Evolutionary conservation across 1,139 yeast species (phyloP).

Genomic region (Magnusiomyces clavatus): DNA sequence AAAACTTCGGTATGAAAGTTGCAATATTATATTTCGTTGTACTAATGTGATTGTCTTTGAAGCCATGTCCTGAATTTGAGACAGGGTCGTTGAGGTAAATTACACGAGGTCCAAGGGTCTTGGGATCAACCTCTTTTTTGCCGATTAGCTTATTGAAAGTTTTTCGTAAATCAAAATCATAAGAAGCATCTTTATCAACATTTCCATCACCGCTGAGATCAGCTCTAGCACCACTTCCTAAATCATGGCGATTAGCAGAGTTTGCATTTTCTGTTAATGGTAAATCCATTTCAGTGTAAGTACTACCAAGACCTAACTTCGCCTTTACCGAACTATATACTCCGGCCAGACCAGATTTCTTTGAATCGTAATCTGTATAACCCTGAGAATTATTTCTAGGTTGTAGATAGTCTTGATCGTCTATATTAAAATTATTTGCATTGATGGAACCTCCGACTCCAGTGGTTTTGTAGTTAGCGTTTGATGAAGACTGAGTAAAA

Average conservation of each 20-base stretch:
- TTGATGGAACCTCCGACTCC: background rate
- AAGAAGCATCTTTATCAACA: constrained; percentile 11
- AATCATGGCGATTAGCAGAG: constrained; percentile 7
- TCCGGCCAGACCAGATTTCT: constrained; percentile 23
- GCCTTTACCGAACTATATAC: constrained; percentile 25
- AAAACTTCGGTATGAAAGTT: constrained; percentile 87
- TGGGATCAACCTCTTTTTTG: constrained; percentile 29
- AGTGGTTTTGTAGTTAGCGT: background rate
- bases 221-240: constrained; percentile 16
- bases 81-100: constrained; percentile 56
- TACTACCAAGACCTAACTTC: constrained; percentile 25
- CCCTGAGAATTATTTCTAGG: constrained; percentile 6
- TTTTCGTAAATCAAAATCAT: constrained; percentile 52
- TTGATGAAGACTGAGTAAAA: background rate
- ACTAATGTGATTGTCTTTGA: constrained; percentile 77
- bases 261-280: constrained; percentile 25
- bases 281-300: constrained; percentile 30
- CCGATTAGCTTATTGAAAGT: constrained; percentile 43
- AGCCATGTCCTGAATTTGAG: constrained; percentile 50
- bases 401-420: constrained; percentile 11
- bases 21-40: constrained; percentile 96
- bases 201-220: constrained; percentile 17
- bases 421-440: constrained; percentile 4
- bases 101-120: constrained; percentile 51
- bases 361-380: constrained; percentile 8